Evolutionary conservation across 1,139 yeast genomes (phyloP), one percentile per base, ranked within the genome.

Genomic region (Pichia sorboxylosa): DNA sequence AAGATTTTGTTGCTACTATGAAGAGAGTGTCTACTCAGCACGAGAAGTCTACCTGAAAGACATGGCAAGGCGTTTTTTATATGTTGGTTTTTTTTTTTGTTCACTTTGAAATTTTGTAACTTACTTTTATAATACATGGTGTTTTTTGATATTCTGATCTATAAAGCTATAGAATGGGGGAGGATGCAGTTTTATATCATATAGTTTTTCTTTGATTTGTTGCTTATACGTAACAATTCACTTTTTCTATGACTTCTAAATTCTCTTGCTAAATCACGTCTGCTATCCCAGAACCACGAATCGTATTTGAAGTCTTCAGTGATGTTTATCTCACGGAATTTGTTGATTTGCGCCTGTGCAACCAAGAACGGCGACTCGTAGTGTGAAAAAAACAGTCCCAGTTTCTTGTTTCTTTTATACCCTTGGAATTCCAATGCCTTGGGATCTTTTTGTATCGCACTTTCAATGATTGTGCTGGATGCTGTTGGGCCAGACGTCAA

Each of bases 1-100:
- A 85, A 72, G 96, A 85, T 66, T 85, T 85, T 73, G 73, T 85
- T 63, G 84, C 83, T 55, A 83, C 95, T 55, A 84, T 85, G 95
- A 90, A 82, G 73, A 81, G 96, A 74, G 95, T 85, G 49, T 85
- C 95, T 51, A 85, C 95, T 64, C 95, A 84, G 69, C 96, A 85
- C 69, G 96, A 85, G 73, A 71, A 71, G 61, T 69, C 77, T 14
- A 42, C 6, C 13, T 23, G 13, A 11, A 8, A 9, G 26, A 20
- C 22, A 22, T 10, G 11, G 14, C 13, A 19, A 8, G 21, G 7
- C 9, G 21, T 10, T 19, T 19, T 19, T 27, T 26, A 15, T 29
- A 20, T 19, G 26, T 27, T 18, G 18, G n/a, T 25, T 20, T 23
- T 23, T 11, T 23, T 23, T 23, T 23, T n/a, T 19, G 10, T 8